Evolutionary conservation across 2,329 filamentous ascomycete species (phyloP).

Genomic region (Zelopaecilomyces penicillatus): DNA sequence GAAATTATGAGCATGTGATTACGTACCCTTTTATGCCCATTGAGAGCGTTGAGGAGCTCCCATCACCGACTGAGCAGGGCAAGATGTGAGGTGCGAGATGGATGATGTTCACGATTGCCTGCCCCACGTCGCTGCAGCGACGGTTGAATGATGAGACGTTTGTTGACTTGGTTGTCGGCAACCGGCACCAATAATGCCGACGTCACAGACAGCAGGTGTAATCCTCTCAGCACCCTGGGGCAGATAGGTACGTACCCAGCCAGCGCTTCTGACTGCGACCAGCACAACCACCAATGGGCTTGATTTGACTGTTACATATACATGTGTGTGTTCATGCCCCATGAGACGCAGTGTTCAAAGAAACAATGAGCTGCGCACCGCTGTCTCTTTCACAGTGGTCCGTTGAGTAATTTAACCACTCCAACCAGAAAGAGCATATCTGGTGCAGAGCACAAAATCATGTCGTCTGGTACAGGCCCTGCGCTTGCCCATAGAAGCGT

Average conservation of each 20-base stretch:
- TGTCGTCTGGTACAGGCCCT: conserved; percentile 36
- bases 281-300: no score
- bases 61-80: neutral
- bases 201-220: neutral
- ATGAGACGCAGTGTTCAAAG: no score
- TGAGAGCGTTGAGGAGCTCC: conserved; percentile 3
- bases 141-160: conserved; percentile 2
- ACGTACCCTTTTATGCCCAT: conserved; percentile 62
- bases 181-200: conserved; percentile 17
- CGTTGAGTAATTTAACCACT: neutral
- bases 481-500: conserved; percentile 50
- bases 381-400: neutral
- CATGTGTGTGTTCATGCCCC: no score
- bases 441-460: conserved; percentile 13
- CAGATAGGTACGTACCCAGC: neutral
- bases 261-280: no score
- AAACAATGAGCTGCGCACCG: no score
- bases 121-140: conserved; percentile 23
- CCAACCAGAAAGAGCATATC: neutral
- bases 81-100: neutral
- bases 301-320: no score
- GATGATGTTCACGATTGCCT: neutral
- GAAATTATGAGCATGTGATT: accelerated
- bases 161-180: conserved; percentile 21
- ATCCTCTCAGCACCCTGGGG: no score